Conservation (phyloP, 305 asterid species). For the Fraxinus greggii region DNA sequence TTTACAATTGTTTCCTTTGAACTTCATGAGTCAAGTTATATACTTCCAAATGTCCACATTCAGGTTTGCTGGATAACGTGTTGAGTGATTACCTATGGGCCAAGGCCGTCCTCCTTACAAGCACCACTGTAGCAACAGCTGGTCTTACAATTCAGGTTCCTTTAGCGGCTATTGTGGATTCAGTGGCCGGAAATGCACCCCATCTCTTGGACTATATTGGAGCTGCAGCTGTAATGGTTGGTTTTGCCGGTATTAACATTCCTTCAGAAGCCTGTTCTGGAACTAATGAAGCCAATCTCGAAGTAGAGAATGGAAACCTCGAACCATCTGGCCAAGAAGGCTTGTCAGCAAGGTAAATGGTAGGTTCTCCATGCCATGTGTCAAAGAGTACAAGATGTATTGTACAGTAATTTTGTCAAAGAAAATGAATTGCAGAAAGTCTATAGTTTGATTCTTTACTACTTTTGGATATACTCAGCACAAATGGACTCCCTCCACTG, state of each 20-base stretch:
- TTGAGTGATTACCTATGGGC: constrained; percentile 96
- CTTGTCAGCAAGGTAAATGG: constrained; percentile 16
- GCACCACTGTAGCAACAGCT: constrained; percentile 92
- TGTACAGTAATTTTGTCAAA: background rate
- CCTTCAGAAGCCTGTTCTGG: constrained; percentile 46
- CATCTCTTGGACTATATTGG: constrained; percentile 58
- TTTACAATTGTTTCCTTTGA: constrained; percentile 5
- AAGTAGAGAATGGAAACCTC: constrained; percentile 41
- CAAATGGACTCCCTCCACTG: background rate
- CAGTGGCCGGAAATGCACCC: constrained; percentile 67
- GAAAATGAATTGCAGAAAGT: background rate
- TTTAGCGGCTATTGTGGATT: constrained; percentile 77
- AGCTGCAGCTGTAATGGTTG: constrained; percentile 76
- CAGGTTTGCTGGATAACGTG: constrained; percentile 88
- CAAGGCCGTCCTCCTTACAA: constrained; percentile 86
- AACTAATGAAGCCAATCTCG: constrained; percentile 44
- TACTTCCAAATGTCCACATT: constrained; percentile 10
- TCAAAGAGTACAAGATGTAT: background rate
- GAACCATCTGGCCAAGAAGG: constrained; percentile 23
- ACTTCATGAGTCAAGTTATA: background rate
- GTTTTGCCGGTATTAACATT: constrained; percentile 75
- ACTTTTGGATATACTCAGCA: background rate
- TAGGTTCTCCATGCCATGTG: background rate
- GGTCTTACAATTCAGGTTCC: constrained; percentile 94
- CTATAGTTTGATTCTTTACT: constrained; percentile 6